Evolutionary conservation across 1,284 basidiomycete species (phyloP), one percentile per base, ranked within the genome.

Genomic region (Ceratobasidium sp.): DNA sequence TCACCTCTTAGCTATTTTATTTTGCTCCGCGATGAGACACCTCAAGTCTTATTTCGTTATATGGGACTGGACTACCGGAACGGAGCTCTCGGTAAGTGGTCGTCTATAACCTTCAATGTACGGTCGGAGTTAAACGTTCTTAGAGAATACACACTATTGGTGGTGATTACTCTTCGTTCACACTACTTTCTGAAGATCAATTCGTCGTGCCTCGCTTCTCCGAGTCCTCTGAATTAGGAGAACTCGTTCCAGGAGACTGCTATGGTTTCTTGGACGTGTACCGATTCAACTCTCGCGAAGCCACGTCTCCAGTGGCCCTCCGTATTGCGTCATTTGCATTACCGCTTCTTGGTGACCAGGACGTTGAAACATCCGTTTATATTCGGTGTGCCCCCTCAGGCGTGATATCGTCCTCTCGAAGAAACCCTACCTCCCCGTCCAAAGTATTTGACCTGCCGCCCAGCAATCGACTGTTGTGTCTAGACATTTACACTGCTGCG

Each of bases 51-150:
- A 1, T 56, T 17, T 69, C 57, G 54, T 31, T 17, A 47, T 72
- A 15, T 72, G 69, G 69, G 69, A 72, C 27, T 72, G 69, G 69
- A 72, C 69, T 19, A 62, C 69, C 17, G 69, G 69, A 6, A 62
- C 50, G n/a, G 29, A 31, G 29, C 29, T 72, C 47, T 51, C 69
- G 47, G 69, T 66, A 36, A 51, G 64, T 62, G 15, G n/a, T 51
- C 9, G 0, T 44, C 9, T 45, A 2, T 24, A 11, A 19, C 14
- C n/a, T 44, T 19, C n/a, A 24, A n/a, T 14, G 48, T n/a, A n/a
- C n/a, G n/a, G 27, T 19, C 5, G 22, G 11, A n/a, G n/a, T 51
- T n/a, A 8, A 19, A n/a, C 31, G 24, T 71, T 31, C 29, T 27
- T 50, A 72, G 67, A 33, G 59, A 33, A 29, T 59, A 15, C 24